Evolutionary conservation across 2,329 filamentous ascomycete genomes (phyloP).

Genomic region (Monascus ruber): DNA sequence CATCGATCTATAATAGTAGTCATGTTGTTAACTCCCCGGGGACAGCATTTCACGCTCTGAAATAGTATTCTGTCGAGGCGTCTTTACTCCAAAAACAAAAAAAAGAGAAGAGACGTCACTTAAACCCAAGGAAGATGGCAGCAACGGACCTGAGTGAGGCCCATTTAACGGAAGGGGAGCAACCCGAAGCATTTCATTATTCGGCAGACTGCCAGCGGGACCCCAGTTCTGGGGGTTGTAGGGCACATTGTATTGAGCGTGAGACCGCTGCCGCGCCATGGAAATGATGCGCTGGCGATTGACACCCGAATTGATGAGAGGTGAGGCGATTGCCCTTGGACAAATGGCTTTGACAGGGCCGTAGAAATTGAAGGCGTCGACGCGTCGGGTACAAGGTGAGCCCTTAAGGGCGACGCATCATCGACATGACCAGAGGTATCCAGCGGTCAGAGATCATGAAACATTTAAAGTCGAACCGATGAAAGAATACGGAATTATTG

Average conservation of each 20-base stretch:
- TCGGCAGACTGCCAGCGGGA: slow-evolving; percentile 21
- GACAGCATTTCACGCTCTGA: neutral
- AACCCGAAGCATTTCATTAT: slow-evolving; percentile 17
- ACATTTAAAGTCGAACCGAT: too few relatives aligned
- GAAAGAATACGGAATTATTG: too few relatives aligned
- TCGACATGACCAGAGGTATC: slow-evolving; percentile 7
- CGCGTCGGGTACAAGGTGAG: slow-evolving; percentile 19
- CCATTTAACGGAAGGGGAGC: slow-evolving; percentile 15
- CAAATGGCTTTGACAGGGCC: slow-evolving; percentile 33
- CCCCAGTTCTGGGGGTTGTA: slow-evolving; percentile 42
- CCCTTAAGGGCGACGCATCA: slow-evolving; percentile 20
- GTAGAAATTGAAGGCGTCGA: slow-evolving; percentile 17
- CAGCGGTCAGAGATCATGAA: too few relatives aligned
- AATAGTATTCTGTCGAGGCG: too few relatives aligned
- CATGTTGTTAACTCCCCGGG: slow-evolving; percentile 4
- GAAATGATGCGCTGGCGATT: slow-evolving; percentile 20
- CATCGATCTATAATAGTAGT: slow-evolving; percentile 12
- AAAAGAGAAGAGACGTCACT: neutral
- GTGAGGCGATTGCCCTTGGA: slow-evolving; percentile 25
- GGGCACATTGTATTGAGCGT: slow-evolving; percentile 28
- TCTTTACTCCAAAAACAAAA: too few relatives aligned
- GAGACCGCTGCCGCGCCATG: slow-evolving; percentile 30
- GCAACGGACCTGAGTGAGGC: slow-evolving; percentile 21
- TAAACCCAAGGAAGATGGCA: neutral
- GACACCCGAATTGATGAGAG: slow-evolving; percentile 26